Evolutionary conservation across 1,284 basidiomycete genomes (phyloP), one percentile per base, ranked within the genome.

Genomic region (Omphalotus olearius): DNA sequence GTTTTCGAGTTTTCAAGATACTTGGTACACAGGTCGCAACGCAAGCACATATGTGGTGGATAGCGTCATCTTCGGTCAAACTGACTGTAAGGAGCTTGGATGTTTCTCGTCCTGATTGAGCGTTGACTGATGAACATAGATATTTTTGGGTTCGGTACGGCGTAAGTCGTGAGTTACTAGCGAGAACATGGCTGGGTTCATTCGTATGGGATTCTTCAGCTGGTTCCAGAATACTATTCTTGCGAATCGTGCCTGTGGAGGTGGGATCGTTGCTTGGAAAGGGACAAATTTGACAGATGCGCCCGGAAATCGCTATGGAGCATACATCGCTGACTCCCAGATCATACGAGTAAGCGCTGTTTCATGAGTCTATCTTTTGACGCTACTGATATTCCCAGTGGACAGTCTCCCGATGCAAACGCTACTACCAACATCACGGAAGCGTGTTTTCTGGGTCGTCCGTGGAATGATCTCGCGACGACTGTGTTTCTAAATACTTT

Each of bases 1-100:
- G 1, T 83, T 85, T 57, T 69, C 75, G 6, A 80, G 81, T 58
- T 84, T 68, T 52, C 84, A 86, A 58, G 85, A 86, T 61, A 85
- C 84, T 0, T 81, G 80, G 74, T 86, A 80, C 59, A 78, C 80
- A 0, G 84, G 83, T 0, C 66, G 72, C 1, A 82, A 78, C 47
- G 80, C 72, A 4, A 80, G 74, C 59, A 82, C 82, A 0, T 83
- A 82, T 57, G 76, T 79, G 6, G 72, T 79, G 7, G 82, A 84
- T 55, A 82, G 80, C 54, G 75, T 79, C 23, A 75, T 87, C 38
- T 80, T 70, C 50, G 85, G 84, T 4, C 69, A 79, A 59, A 83
- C 79, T 2, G 84, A 87, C 60, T 85, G 82, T 81, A 58, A 59
- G 77, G 64, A 14, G 45, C 36, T 35, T 6, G 17, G 10, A 26